Evolutionary conservation across 2,329 filamentous ascomycete genomes (phyloP), one percentile per base, ranked within the genome.

Genomic region (Fusarium nisikadoi): DNA sequence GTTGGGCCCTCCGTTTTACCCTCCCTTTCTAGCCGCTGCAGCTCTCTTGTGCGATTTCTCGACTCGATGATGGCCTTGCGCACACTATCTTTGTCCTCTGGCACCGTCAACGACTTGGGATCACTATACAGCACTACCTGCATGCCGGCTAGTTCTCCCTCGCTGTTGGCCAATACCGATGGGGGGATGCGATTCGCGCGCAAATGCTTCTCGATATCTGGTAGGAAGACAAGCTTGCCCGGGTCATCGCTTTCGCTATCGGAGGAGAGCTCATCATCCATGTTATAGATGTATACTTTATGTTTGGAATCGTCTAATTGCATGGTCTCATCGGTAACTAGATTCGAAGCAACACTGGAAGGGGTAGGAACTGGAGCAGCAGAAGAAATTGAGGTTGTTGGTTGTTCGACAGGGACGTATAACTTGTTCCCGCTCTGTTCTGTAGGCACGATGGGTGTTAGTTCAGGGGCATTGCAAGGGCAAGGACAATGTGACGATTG

Each of bases 281-380:
- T 86, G 81, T 97, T 91, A 84, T 95, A 92, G 75, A 99, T 94
- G 86, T 96, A 98, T 67, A 98, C 90, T 78, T 92, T 93, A 83
- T 97, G 87, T 77, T 93, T 93, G 36, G 93, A 92, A 82, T 97
- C 92, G 82, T 98, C 95, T 68, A 98, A 80, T 63, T 92, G 88
- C 95, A 98, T 98, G 62, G 81, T 78, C 74, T 94, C 92, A 70
- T 89, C 84, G 25, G 55, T 38, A 9, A 50, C 33, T 41, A 57
- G 20, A 52, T 73, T 57, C 57, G 68, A 53, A 45, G 70, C 54
- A 55, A 70, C 45, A 47, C 65, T 53, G 43, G 62, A 52, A 52
- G 73, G 61, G 47, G 71, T 50, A 49, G 69, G 65, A 35, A 74
- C 64, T 53, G 70, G 65, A 53, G 75, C 52, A 47, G 72, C 71